Percentiles rank a stretch among this genome's conserved stretches.
Conservation (phyloP, 352 stramenopile genomes). For the Globisporangium parvum region DNA sequence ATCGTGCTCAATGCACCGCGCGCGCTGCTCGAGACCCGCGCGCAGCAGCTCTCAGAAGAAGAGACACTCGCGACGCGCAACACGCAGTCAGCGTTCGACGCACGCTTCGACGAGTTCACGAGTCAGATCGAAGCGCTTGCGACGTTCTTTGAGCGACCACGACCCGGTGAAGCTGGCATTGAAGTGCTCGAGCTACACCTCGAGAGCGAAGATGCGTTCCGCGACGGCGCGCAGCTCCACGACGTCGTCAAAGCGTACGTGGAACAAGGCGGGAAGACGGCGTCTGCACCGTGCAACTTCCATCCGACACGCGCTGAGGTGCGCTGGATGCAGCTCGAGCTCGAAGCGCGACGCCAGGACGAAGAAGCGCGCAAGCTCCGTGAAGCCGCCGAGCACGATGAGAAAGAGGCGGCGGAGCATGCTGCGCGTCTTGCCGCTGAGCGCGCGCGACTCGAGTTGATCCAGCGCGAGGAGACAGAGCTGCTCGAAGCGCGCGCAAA, state of each 20-base stretch:
- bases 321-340: conserved; percentile 32
- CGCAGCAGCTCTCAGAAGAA: conserved; percentile 48
- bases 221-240: conserved; percentile 29
- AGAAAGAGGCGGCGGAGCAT: conserved; percentile 37
- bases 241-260: conserved; percentile 65
- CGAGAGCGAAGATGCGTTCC: conserved; percentile 34
- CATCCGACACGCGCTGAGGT: conserved; percentile 73
- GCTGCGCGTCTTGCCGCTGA: conserved; percentile 47
- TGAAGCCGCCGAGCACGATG: conserved; percentile 39
- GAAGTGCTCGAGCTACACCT: conserved; percentile 69
- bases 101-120: conserved; percentile 41
- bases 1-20: conserved; percentile 49
- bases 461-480: conserved; percentile 75
- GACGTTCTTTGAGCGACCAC: conserved; percentile 54
- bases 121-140: conserved; percentile 40
- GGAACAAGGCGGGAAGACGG: conserved; percentile 52
- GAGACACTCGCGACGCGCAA: conserved; percentile 53
- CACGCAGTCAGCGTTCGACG: conserved; percentile 48
- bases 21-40: conserved; percentile 44
- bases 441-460: conserved; percentile 52
- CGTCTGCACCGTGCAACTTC: conserved; percentile 64
- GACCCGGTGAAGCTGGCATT: conserved; percentile 16
- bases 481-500: conserved; percentile 77
- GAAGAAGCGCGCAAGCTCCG: conserved; percentile 32
- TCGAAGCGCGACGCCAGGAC: conserved; percentile 37